Conservation (phyloP, 2,329 filamentous ascomycete genomes). For the Stagonosporopsis chrysanthemi region DNA sequence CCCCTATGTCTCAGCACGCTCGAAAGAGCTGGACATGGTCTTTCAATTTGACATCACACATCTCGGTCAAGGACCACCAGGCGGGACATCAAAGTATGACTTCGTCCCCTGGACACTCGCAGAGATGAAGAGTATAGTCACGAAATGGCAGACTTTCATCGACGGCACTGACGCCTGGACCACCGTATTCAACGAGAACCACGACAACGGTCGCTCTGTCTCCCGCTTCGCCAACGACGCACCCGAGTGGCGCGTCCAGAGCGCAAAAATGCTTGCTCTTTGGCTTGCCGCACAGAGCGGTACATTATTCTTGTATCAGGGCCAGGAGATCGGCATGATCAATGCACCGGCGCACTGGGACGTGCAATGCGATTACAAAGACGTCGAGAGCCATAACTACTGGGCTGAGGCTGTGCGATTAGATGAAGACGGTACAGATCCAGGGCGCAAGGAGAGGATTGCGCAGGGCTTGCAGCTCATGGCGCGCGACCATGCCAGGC, state of each 20-base stretch:
- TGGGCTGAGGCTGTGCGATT: slow-evolving; percentile 46
- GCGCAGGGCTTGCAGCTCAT: slow-evolving; percentile 64
- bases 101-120: slow-evolving; percentile 50
- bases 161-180: slow-evolving; percentile 60
- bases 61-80: slow-evolving; percentile 45
- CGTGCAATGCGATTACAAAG: slow-evolving; percentile 65
- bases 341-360: slow-evolving; percentile 61
- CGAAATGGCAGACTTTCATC: slow-evolving; percentile 59
- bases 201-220: slow-evolving; percentile 66
- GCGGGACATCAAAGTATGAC: slow-evolving; percentile 43
- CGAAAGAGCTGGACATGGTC: slow-evolving; percentile 57
- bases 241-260: slow-evolving; percentile 53
- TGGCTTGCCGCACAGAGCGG: slow-evolving; percentile 59
- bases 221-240: slow-evolving; percentile 61
- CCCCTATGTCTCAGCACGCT: slow-evolving; percentile 51
- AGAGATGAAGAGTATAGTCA: slow-evolving; percentile 53
- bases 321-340: slow-evolving; percentile 68
- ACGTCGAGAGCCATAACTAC: slow-evolving; percentile 63
- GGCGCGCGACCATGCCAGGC: slow-evolving; percentile 73
- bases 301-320: slow-evolving; percentile 67
- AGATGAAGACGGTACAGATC: slow-evolving; percentile 33
- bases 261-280: slow-evolving; percentile 64
- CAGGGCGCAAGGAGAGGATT: slow-evolving; percentile 43
- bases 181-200: slow-evolving; percentile 69
- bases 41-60: slow-evolving; percentile 57